These are phyloP conservation scores for Huntiella moniliformis DNA, from an alignment of 2,329 filamentous ascomycete genomes.

Conservation along the genomic window DNA sequence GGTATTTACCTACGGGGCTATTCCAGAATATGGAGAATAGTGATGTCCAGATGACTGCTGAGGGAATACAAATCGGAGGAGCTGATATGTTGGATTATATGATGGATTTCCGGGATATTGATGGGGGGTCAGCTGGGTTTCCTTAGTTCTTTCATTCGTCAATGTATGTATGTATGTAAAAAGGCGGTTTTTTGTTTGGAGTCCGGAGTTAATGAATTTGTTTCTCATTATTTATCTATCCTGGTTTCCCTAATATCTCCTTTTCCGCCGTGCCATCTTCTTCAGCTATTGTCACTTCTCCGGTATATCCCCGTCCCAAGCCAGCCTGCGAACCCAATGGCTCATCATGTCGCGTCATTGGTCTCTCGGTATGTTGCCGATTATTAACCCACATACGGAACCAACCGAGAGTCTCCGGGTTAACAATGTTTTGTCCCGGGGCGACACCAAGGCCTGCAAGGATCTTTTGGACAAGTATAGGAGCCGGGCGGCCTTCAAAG, in stretches of 20 bases:
- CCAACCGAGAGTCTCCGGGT: slow-evolving; percentile 74
- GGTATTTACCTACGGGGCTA: slow-evolving; percentile 47
- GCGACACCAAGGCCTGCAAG: slow-evolving; percentile 72
- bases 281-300: too few species aligned
- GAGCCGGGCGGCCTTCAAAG: too few species aligned
- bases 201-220: too few species aligned
- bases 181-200: too few species aligned
- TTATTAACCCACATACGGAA: slow-evolving; percentile 58
- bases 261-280: too few species aligned
- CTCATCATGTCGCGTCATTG: too few species aligned
- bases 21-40: slow-evolving; percentile 45
- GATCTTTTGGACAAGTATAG: slow-evolving; percentile 62
- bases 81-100: slow-evolving; percentile 50
- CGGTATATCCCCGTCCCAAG: too few species aligned
- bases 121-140: slow-evolving; percentile 1
- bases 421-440: slow-evolving; percentile 84
- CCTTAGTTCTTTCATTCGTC: neutral
- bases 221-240: too few species aligned
- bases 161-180: too few species aligned
- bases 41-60: slow-evolving; percentile 45
- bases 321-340: too few species aligned
- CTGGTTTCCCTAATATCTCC: too few species aligned
- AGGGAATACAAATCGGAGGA: slow-evolving; percentile 47
- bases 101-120: slow-evolving; percentile 28
- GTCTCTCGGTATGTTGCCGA: neutral